These are phyloP conservation scores for Coemansia sp. DNA, from an alignment of 192 early-diverging fungal species.

Conservation along the genomic window DNA sequence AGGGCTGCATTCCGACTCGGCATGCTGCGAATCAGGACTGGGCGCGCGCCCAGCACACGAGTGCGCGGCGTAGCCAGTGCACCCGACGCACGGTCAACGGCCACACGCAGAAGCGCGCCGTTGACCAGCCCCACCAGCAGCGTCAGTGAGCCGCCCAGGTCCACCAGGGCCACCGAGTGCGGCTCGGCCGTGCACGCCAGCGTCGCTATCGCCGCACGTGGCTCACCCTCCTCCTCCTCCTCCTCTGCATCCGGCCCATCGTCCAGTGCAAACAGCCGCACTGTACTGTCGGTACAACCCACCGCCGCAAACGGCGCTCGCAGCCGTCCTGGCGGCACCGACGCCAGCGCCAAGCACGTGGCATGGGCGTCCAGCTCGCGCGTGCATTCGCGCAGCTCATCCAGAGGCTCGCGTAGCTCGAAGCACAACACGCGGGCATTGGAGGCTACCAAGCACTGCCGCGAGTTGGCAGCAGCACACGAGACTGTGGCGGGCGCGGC, in stretches of 20 bases:
- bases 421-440: constrained; percentile 84
- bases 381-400: constrained; percentile 83
- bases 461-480: constrained; percentile 72
- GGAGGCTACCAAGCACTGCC: constrained; percentile 72
- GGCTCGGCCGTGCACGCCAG: constrained; percentile 65
- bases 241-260: constrained; percentile 70
- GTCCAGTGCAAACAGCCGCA: constrained; percentile 81
- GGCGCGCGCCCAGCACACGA: constrained; percentile 78
- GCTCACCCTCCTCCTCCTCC: too few relatives aligned
- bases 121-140: constrained; percentile 85
- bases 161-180: constrained; percentile 68
- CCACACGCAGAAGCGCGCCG: constrained; percentile 82
- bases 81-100: constrained; percentile 77
- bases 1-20: constrained; percentile 78
- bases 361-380: constrained; percentile 64
- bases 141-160: constrained; percentile 51
- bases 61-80: constrained; percentile 74
- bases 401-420: constrained; percentile 69
- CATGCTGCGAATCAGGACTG: constrained; percentile 59
- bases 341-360: constrained; percentile 71
- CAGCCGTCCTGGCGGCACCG: constrained; percentile 69
- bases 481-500: constrained; percentile 72
- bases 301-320: constrained; percentile 78
- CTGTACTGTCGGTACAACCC: constrained; percentile 87
- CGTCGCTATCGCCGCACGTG: constrained; percentile 66